A percentile compares a stretch with the other conserved stretches of the same genome.
Conservation (phyloP, 352 stramenopile genomes). For the Pythium pectinolyticum region DNA sequence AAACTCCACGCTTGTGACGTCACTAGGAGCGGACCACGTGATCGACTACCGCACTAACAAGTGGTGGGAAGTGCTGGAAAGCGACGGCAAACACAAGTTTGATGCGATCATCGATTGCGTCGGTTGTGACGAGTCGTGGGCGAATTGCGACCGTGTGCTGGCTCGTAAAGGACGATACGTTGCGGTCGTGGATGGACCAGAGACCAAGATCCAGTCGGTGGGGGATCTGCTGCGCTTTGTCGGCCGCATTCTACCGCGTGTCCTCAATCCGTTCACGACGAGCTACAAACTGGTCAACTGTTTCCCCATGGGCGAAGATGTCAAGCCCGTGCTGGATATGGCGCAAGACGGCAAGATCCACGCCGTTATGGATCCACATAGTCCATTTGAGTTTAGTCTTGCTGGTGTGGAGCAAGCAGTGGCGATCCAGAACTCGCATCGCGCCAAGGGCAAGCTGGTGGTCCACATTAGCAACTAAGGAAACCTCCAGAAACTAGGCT, state of each 20-base stretch:
- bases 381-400: constrained; percentile 67
- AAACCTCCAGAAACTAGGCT: no score
- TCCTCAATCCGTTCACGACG: constrained; percentile 36
- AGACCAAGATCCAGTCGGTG: constrained; percentile 29
- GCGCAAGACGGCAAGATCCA: constrained; percentile 45
- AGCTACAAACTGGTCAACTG: constrained; percentile 35
- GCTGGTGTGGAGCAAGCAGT: constrained; percentile 59
- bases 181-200: constrained; percentile 31
- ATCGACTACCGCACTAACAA: constrained; percentile 53
- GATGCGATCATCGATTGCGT: constrained; percentile 52
- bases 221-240: constrained; percentile 33
- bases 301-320: constrained; percentile 38
- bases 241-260: constrained; percentile 23
- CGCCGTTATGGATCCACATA: constrained; percentile 57
- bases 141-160: constrained; percentile 31
- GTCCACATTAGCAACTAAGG: constrained; percentile 39
- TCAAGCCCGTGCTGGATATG: constrained; percentile 47
- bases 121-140: constrained; percentile 35
- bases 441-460: constrained; percentile 81
- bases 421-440: constrained; percentile 54
- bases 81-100: constrained; percentile 18
- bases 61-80: constrained; percentile 46
- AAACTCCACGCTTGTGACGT: constrained; percentile 38
- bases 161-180: constrained; percentile 33
- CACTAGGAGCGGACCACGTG: constrained; percentile 48